phyloP scores from a whole-genome alignment of 2,329 filamentous ascomycete genomes.

The Fusarium sarcochroum region DNA sequence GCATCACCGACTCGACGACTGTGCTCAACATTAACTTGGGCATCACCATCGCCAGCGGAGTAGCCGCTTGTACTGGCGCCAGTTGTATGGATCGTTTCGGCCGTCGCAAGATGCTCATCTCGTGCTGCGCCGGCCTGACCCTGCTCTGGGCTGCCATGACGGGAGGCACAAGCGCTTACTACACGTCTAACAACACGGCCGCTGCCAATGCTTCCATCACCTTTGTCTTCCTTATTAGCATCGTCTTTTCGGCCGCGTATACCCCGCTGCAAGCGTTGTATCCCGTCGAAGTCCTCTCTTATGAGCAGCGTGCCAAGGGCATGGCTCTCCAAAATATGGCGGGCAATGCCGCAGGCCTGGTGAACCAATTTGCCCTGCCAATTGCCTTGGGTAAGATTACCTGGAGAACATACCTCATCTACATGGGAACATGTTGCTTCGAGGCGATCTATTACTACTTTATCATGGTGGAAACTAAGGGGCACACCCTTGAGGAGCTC shows the following conservation, averaged over 20 bases:
- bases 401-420: slow-evolving; percentile 68
- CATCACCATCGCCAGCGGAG: not conserved
- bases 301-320: slow-evolving; percentile 67
- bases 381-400: slow-evolving; percentile 63
- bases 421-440: slow-evolving; percentile 57
- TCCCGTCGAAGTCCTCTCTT: slow-evolving; percentile 65
- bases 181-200: not conserved
- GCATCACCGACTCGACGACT: not conserved
- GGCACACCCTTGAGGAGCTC: not conserved
- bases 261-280: slow-evolving; percentile 53
- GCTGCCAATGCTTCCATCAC: not conserved
- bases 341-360: slow-evolving; percentile 60
- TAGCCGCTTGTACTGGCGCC: not conserved
- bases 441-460: not conserved
- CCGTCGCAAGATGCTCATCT: not conserved
- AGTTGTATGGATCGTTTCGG: not conserved
- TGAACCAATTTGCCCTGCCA: slow-evolving; percentile 63
- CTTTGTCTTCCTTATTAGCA: not conserved
- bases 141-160: not conserved
- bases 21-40: not conserved
- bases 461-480: not conserved
- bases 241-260: not conserved
- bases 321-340: slow-evolving; percentile 63
- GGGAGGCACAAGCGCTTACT: not conserved
- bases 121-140: not conserved